Base-by-base conservation (phyloP, 2,329 filamentous ascomycete species). In the Diplodia intermedia region DNA sequence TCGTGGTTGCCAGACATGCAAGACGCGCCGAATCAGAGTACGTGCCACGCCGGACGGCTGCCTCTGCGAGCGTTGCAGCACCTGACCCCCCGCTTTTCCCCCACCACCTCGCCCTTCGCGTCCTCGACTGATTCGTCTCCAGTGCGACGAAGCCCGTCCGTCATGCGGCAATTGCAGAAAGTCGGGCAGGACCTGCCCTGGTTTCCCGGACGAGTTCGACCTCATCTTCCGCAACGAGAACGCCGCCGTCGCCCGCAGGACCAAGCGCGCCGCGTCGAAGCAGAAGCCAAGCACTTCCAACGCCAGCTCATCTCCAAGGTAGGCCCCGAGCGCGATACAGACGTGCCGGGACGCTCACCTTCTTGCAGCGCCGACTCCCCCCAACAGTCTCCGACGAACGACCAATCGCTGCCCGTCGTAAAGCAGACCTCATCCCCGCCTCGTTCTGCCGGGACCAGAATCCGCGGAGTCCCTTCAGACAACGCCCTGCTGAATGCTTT, bases 181-280 rank as follows among this genome's bases (percentile, higher is more conserved):
- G 73, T 89, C 88, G 47, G 82, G 86, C 68, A 84, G 88, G 49
- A 82, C 85, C 71, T 91, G 89, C 73, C 88, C 88, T 3, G 89
- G 89, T 55, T 90, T 90, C 78, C 88, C 88, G 75, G 88, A 91
- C 74, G 89, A 91, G 71, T 90, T 91, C 72, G 90, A 92, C 72
- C 79, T 91, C 29, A 86, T 92, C 66, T 91, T 91, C 72, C 87
- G 90, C 67, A 90, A 91, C 75, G 89, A 91, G 79, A 91, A 89
- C 33, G 86, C 87, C 71, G 88, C 89, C 1, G 90, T 89, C 40
- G 88, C 89, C 73, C 83, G 86, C 70, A 85, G 88, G 73, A 88
- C 86, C 18, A 84, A 85, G 12, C 53, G 65, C 20, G 53, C 54
- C 4, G 65, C 65, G 2, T 67, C 66, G 12, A 61, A 67, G 36